These are phyloP conservation scores for Rhodomyrtus tomentosa DNA, from an alignment of 345 rosid species.

Conservation along the genomic window DNA sequence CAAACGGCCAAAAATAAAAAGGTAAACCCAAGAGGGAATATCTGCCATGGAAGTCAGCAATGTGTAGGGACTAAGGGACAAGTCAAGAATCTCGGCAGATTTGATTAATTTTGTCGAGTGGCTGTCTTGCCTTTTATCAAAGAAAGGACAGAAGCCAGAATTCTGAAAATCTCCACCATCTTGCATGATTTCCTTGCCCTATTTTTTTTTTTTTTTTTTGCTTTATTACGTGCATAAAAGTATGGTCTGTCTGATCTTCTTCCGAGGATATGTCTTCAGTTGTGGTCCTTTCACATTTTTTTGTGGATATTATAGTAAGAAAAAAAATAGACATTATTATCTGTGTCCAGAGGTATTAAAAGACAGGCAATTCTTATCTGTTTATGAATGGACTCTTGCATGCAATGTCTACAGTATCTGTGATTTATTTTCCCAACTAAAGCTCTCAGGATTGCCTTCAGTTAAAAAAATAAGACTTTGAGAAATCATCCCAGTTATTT, in stretches of 20 bases:
- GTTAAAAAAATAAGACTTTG: neutral
- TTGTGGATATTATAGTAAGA: neutral
- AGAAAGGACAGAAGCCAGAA: neutral
- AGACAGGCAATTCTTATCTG: neutral
- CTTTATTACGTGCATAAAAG: neutral
- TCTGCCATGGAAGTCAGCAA: neutral
- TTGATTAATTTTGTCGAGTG: neutral
- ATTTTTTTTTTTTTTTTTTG: neutral
- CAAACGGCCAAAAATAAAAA: neutral
- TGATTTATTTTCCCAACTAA: neutral
- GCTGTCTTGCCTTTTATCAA: neutral
- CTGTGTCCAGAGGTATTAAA: neutral
- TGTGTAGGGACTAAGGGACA: neutral
- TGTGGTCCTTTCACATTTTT: neutral
- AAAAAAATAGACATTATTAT: neutral
- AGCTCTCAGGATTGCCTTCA: neutral
- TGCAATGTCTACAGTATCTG: neutral
- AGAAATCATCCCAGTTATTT: neutral
- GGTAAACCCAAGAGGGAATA: neutral
- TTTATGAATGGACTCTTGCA: neutral
- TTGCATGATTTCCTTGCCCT: neutral
- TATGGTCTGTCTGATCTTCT: neutral
- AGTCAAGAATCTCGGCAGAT: neutral
- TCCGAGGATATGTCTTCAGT: neutral
- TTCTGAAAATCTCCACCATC: neutral